phyloP scores from a whole-genome alignment of 345 rosid species.

The Microthlaspi erraticum region DNA sequence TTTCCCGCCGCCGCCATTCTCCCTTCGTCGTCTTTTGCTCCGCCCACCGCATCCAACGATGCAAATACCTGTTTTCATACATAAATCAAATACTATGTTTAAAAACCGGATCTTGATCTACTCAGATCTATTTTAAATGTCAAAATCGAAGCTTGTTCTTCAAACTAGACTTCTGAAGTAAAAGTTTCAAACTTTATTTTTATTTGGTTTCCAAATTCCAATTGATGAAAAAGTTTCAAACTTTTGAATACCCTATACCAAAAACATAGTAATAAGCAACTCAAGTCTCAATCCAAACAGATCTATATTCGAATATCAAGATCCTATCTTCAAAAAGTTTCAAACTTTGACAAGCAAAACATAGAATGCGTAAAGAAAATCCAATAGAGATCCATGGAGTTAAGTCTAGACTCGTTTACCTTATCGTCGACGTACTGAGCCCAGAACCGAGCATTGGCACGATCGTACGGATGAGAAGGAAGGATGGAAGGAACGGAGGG shows the following conservation, averaged over 20 bases:
- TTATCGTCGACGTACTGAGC: slow-evolving; percentile 9
- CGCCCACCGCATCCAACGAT: slow-evolving; percentile 5
- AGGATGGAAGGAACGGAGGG: slow-evolving; percentile 6
- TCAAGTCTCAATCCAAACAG: background rate
- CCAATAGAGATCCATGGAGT: slow-evolving; percentile 4
- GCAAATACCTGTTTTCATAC: slow-evolving; percentile 3
- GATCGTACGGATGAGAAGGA: slow-evolving; percentile 14
- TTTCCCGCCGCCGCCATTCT: slow-evolving; percentile 10
- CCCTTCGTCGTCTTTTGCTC: slow-evolving; percentile 21
- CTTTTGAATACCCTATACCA: background rate
- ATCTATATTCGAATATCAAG: background rate
- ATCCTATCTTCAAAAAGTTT: slow-evolving; percentile 2
- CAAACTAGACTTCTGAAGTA: too few species aligned
- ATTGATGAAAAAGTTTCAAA: background rate
- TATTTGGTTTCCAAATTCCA: background rate
- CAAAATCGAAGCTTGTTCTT: background rate
- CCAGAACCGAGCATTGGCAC: slow-evolving; percentile 24
- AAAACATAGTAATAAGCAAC: background rate
- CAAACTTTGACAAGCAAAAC: background rate
- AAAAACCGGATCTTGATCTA: background rate
- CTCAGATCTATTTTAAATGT: background rate
- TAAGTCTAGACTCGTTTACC: background rate
- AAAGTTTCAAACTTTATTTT: too few species aligned
- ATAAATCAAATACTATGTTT: background rate
- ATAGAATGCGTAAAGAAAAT: background rate